Base-by-base conservation (phyloP, 75 land plant genomes). In the Cryptomeria japonica region DNA sequence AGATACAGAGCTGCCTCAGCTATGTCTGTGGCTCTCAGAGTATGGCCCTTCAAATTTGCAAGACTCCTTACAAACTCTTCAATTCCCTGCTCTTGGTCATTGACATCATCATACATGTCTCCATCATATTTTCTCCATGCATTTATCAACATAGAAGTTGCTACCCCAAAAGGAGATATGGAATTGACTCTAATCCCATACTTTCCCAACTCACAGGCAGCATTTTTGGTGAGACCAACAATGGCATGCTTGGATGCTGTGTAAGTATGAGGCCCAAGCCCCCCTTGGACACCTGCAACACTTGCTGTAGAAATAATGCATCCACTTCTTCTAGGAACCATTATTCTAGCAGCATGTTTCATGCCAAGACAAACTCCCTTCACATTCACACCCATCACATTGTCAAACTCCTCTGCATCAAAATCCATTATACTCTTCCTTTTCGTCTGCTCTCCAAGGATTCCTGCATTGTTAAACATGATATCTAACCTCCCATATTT, bases 331-430 rank as follows among this genome's bases (percentile, higher is more conserved):
- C 88, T 56, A 7, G 91, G 94, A 15, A 92, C 76, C 96, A 97
- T 97, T 32, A 87, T 93, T 14, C 97, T 90, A 0, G 98, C 93
- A 0, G 98, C 98, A 83, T 97, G 98, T 93, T 97, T 97, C 49
- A 97, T 93, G 1, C 97, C 98, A 79, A 94, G 68, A 16, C 92
- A 96, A 9, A 87, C 88, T 1, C 97, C 98, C 12, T 90, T 86
- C 49, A 97, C 92, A 86, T 97, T 95, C 14, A 97, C 94, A 5
- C 91, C 87, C 89, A 95, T 86, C 0, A 95, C 90, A 2, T 77
- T 79, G 34, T 97, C 97, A 64, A 94, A 91, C 39, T 94, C 94
- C 12, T 90, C 93, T 14, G 87, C 79, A 72, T 92, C 95, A 75
- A 94, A 88, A 73, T 94, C 84, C 13, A 89, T 44, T n/a, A 96